Base-by-base conservation (phyloP, 73 alveolate genomes). In the Paramecium caudatum region DNA sequence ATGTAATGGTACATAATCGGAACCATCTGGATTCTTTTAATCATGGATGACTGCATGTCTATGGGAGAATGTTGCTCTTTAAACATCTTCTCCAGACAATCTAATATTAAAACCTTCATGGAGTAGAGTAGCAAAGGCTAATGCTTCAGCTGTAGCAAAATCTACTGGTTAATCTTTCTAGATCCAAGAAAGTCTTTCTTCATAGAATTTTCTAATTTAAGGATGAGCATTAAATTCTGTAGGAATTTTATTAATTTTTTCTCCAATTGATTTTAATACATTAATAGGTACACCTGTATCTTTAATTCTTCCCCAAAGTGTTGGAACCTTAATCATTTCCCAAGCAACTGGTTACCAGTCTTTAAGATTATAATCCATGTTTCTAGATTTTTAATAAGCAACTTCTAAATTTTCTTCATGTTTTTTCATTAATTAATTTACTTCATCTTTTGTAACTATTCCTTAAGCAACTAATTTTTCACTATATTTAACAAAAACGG, bases 101-200 rank as follows among this genome's bases (percentile, higher is more conserved):
- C 98, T 91, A 6, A 94, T 95, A 41, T 92, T 88, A 62, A 93
- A 93, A 33, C 98, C 98, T 36, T 96, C 98, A 25, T 91, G 83
- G 1, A 91, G 62, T 9, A 96, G 82, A 12, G 97, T 82, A n/a
- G 96, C 99, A 85, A 94, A 90, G 5, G 99, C 99, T 83, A 96
- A 65, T 10, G 95, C 95, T 80, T 96, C 99, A 47, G 99, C 99
- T 1, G 97, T 93, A 0, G 98, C 98, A 95, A 95, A 96, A 70
- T 94, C 98, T 45, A 91, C 70, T n/a, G 74, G 74, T 41, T 65
- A 45, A 81, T 92, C 96, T 12, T 91, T 62, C 27, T 86, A 82
- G 43, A 94, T 88, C 10, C 91, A 82, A 69, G 91, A 82, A 7
- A 88, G 55, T 61, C 97, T 87, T 12, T 93, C 96, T 33, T 92